Evolutionary conservation across 2,329 filamentous ascomycete species (phyloP).

Genomic region (Tympanopsis confertula): DNA sequence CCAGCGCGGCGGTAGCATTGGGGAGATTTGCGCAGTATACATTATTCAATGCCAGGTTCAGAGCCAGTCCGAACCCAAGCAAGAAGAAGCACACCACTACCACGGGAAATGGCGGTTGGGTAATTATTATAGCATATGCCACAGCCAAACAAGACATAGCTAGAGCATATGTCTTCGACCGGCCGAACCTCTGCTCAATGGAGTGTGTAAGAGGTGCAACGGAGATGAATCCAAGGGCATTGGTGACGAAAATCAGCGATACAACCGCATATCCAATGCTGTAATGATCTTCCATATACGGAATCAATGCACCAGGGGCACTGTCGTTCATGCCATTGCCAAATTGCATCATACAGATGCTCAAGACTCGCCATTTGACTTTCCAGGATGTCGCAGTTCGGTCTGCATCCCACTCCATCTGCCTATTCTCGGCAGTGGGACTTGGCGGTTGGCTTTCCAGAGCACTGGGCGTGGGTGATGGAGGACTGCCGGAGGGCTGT

Average conservation of each 20-base stretch:
- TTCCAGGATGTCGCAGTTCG: conserved; percentile 1
- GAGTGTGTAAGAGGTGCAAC: conserved; percentile 60
- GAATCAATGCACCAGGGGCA: conserved; percentile 67
- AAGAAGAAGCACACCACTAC: conserved; percentile 61
- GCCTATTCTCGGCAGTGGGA: not conserved
- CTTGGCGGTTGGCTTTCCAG: not conserved
- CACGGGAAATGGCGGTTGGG: conserved; percentile 57
- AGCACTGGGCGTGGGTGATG: not conserved
- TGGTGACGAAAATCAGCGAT: conserved; percentile 71
- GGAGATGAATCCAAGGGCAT: conserved; percentile 64
- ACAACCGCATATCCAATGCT: conserved; percentile 66
- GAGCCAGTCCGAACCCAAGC: conserved; percentile 44
- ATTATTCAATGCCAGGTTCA: conserved; percentile 45
- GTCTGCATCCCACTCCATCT: conserved; percentile 1
- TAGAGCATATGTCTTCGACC: conserved; percentile 50
- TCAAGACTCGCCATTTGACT: conserved; percentile 36
- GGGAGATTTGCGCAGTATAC: conserved; percentile 44
- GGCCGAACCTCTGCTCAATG: conserved; percentile 50
- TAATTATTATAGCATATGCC: conserved; percentile 55
- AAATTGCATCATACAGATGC: conserved; percentile 54
- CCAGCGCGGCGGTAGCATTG: conserved; percentile 41
- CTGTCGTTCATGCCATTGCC: conserved; percentile 64
- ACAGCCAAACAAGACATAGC: conserved; percentile 41
- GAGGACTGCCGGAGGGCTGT: no score
- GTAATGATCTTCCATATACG: conserved; percentile 58